phyloP scores from a whole-genome alignment of 2,329 filamentous ascomycete genomes.

The Calonectria multiphialidica region DNA sequence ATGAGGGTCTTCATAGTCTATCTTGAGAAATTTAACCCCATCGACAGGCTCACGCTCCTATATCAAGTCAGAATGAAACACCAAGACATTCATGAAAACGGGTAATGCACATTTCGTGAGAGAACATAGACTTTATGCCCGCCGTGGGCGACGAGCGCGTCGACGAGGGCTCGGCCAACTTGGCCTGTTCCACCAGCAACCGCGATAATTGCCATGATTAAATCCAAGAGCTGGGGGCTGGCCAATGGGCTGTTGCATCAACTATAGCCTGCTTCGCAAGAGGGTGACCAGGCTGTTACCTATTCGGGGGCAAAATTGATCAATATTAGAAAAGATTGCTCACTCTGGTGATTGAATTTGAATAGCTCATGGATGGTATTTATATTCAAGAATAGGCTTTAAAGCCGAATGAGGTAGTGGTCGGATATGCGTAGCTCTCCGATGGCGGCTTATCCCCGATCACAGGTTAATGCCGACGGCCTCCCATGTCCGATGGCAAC shows the following conservation, averaged over 20 bases:
- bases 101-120: slow-evolving; percentile 23
- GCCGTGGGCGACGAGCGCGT: slow-evolving; percentile 31
- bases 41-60: background rate
- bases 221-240: background rate
- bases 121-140: slow-evolving; percentile 30
- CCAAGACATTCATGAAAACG: background rate
- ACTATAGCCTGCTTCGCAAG: too few relatives aligned
- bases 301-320: too few relatives aligned
- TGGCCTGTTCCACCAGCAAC: slow-evolving; percentile 35
- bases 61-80: background rate
- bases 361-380: too few relatives aligned
- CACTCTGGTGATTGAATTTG: too few relatives aligned
- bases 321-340: too few relatives aligned
- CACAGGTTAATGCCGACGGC: background rate
- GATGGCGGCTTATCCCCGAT: background rate
- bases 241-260: background rate
- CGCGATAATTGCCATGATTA: slow-evolving; percentile 30
- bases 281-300: background rate
- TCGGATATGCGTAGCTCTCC: background rate
- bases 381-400: too few relatives aligned
- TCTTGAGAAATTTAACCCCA: slow-evolving; percentile 16
- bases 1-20: slow-evolving; percentile 21
- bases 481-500: background rate
- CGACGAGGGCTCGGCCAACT: slow-evolving; percentile 33
- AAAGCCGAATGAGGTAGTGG: background rate